Conservation (phyloP, 495 filamentous ascomycete genomes). For the Hypomontagnella submonticulosa region DNA sequence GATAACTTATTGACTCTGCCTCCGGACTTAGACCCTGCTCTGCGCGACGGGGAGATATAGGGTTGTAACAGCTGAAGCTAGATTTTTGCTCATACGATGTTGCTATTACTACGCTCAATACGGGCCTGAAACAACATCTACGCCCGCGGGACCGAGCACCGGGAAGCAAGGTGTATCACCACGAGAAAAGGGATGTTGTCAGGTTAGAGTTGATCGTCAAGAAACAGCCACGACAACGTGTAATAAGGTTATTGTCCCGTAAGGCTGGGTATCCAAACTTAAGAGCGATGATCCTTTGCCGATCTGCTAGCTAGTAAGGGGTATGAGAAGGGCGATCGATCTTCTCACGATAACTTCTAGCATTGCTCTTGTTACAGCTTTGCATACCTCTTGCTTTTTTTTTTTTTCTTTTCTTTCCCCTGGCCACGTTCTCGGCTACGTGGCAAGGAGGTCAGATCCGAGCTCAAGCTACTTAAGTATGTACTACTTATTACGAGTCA, state of each 20-base stretch:
- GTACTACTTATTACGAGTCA: neutral
- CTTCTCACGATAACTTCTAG: slow-evolving; percentile 1
- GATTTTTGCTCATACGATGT: no score
- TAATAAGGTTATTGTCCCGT: neutral
- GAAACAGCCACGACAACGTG: neutral
- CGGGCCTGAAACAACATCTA: no score
- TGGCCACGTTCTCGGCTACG: neutral
- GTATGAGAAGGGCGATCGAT: slow-evolving; percentile 22
- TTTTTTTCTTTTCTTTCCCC: slow-evolving; percentile 1
- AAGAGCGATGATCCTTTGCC: slow-evolving; percentile 28
- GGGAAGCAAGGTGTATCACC: neutral
- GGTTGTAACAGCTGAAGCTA: neutral
- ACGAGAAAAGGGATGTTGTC: slow-evolving; percentile 1
- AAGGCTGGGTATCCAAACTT: slow-evolving; percentile 22
- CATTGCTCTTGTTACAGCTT: no score
- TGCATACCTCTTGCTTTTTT: no score
- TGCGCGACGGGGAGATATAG: no score
- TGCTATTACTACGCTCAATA: no score
- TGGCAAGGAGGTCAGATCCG: neutral
- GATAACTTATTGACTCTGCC: no score
- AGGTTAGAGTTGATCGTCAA: slow-evolving; percentile 2
- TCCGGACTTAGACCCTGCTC: no score
- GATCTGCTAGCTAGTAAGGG: slow-evolving; percentile 22
- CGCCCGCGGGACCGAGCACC: no score
- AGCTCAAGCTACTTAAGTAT: no score